Percentiles rank a stretch among this genome's conserved stretches.
Evolutionary conservation across 1,284 basidiomycete genomes (phyloP).

Genomic region (Ceratobasidium sp.): DNA sequence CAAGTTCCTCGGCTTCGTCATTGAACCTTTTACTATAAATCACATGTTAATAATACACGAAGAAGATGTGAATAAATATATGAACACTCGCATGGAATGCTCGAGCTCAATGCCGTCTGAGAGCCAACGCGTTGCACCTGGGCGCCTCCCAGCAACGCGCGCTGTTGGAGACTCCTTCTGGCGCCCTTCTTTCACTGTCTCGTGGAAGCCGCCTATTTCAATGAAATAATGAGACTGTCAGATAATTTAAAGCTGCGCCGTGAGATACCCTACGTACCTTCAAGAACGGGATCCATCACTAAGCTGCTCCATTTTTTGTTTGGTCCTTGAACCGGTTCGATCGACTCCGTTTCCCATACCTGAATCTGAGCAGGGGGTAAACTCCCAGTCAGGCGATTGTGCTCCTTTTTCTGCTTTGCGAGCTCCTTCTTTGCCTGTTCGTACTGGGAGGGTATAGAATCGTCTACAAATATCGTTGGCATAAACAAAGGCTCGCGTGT

Average conservation of each 20-base stretch:
- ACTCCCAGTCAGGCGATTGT: not conserved
- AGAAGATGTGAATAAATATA: not conserved
- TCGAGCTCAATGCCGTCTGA: conserved; percentile 11
- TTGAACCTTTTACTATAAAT: not conserved
- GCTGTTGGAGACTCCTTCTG: conserved; percentile 5
- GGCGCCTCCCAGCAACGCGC: not conserved
- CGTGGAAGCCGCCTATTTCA: no score
- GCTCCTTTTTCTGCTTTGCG: not conserved
- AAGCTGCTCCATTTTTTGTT: conserved; percentile 6
- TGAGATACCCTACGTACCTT: no score
- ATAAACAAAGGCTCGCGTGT: no score
- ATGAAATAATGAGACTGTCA: no score
- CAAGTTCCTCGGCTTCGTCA: not conserved
- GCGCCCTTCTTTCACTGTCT: not conserved
- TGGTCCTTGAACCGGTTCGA: not conserved
- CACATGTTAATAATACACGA: not conserved
- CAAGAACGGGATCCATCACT: not conserved
- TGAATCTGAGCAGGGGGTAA: not conserved
- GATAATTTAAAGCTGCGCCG: no score
- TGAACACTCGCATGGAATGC: conserved; percentile 4
- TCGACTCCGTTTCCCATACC: conserved; percentile 15
- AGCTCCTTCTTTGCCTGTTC: not conserved
- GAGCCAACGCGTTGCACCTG: not conserved
- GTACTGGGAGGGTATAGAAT: not conserved
- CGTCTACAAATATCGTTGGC: no score